These are phyloP conservation scores for Neckera pumila DNA, from an alignment of 225 moss, liverwort and hornwort species.

Conservation along the genomic window DNA sequence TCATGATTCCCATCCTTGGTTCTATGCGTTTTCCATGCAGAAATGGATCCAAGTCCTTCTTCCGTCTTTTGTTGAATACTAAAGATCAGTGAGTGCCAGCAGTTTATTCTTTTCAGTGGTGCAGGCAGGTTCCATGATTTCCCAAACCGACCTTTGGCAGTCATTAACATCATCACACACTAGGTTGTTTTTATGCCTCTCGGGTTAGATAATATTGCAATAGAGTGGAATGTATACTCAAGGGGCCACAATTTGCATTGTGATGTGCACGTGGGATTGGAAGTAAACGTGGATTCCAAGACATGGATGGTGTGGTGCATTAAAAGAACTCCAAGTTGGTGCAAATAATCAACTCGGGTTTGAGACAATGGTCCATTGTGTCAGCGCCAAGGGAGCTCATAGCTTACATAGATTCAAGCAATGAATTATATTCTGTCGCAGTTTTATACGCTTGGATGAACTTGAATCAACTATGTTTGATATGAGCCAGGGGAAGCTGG, in stretches of 20 bases:
- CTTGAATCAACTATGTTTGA: neutral
- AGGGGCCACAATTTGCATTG: accelerated
- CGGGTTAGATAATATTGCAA: neutral
- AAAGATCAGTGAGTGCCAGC: neutral
- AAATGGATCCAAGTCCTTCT: neutral
- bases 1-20: neutral
- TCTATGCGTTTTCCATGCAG: neutral
- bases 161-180: neutral
- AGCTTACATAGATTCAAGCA: neutral
- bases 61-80: neutral
- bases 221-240: too few species aligned
- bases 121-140: neutral
- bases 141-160: neutral
- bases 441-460: neutral
- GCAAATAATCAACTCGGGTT: neutral
- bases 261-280: neutral
- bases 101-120: neutral
- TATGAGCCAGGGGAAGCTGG: neutral
- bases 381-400: neutral
- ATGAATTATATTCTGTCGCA: neutral
- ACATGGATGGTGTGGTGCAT: neutral
- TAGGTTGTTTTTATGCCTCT: neutral
- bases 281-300: neutral
- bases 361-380: neutral
- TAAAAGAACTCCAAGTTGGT: neutral